A percentile compares a stretch with the other conserved stretches of the same genome.
phyloP scores from a whole-genome alignment of 2,329 filamentous ascomycete species.

The Cordyceps cateniannulata region DNA sequence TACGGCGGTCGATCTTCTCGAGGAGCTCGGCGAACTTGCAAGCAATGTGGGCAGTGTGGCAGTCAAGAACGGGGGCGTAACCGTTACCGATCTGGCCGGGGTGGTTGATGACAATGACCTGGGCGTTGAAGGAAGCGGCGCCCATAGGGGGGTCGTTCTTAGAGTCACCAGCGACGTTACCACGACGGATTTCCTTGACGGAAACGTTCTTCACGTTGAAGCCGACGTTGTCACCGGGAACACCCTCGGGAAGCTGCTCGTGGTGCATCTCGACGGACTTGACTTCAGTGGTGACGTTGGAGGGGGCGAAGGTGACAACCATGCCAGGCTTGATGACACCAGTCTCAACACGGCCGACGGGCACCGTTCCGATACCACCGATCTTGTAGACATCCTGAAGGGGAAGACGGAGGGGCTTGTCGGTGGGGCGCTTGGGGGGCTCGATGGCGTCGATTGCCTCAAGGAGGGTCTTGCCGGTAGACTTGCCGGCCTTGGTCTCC shows the following conservation, averaged over 20 bases:
- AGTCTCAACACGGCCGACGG: constrained; percentile 99
- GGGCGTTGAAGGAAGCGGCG: constrained; percentile 93
- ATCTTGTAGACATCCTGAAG: constrained; percentile 99
- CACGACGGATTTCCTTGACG: constrained; percentile 99
- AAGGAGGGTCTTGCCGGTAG: constrained; percentile 92
- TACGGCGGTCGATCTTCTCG: constrained; percentile 99
- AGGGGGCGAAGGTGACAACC: constrained; percentile 97
- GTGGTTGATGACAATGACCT: constrained; percentile 99
- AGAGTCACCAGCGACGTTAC: constrained; percentile 99
- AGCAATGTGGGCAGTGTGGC: constrained; percentile 99
- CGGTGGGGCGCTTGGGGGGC: constrained; percentile 82
- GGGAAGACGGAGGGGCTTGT: constrained; percentile 99
- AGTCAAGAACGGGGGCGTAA: constrained; percentile 98
- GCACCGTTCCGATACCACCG: constrained; percentile 98
- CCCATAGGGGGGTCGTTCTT: constrained; percentile 96
- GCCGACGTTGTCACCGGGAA: constrained; percentile 99
- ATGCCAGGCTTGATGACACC: constrained; percentile 86
- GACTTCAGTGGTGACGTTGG: constrained; percentile 99
- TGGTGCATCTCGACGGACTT: constrained; percentile 99
- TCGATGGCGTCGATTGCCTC: constrained; percentile 98
- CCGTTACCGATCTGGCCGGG: constrained; percentile 98
- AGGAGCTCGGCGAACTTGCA: constrained; percentile 99
- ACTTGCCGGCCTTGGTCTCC: constrained; percentile 81
- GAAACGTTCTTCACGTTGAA: constrained; percentile 99
- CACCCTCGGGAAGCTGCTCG: constrained; percentile 94